Evolutionary conservation across 176 grass and related monocot genomes (phyloP).

Genomic region (Paspalum vaginatum): DNA sequence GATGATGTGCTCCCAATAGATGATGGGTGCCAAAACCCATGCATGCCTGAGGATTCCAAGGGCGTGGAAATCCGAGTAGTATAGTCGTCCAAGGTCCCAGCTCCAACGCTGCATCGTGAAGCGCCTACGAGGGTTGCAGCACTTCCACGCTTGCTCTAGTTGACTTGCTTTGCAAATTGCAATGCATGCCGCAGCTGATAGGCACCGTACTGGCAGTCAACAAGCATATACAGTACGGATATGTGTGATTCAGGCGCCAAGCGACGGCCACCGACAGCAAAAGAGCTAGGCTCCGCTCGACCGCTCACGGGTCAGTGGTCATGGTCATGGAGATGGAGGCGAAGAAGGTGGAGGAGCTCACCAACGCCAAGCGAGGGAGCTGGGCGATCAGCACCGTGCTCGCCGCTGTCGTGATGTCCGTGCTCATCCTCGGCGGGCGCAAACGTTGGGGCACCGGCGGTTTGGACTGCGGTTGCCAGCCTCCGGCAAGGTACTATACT

Average conservation of each 20-base stretch:
- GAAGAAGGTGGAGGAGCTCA: neutral
- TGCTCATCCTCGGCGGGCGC: constrained; percentile 34
- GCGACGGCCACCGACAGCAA: neutral
- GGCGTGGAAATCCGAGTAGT: neutral
- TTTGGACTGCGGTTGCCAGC: constrained; percentile 30
- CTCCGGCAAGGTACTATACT: constrained; percentile 8
- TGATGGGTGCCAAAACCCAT: neutral
- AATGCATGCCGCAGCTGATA: neutral
- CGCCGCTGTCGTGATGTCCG: constrained; percentile 17
- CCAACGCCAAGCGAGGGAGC: constrained; percentile 6
- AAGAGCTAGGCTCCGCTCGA: too few relatives aligned
- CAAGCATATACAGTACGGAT: neutral
- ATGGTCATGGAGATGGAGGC: neutral
- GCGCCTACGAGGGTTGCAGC: neutral
- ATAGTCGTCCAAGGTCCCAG: neutral
- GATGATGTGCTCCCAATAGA: neutral
- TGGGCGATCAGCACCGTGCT: constrained; percentile 12
- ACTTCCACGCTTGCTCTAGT: neutral
- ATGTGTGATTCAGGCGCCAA: too few relatives aligned
- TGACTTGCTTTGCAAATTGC: constrained; percentile 20
- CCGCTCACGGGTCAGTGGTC: too few relatives aligned
- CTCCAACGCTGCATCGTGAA: neutral
- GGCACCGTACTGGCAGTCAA: neutral
- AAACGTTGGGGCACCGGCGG: neutral
- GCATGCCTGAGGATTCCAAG: neutral